Evolutionary conservation across 2,329 filamentous ascomycete species (phyloP), one percentile per base, ranked within the genome.

Genomic region (Diplodia intermedia): DNA sequence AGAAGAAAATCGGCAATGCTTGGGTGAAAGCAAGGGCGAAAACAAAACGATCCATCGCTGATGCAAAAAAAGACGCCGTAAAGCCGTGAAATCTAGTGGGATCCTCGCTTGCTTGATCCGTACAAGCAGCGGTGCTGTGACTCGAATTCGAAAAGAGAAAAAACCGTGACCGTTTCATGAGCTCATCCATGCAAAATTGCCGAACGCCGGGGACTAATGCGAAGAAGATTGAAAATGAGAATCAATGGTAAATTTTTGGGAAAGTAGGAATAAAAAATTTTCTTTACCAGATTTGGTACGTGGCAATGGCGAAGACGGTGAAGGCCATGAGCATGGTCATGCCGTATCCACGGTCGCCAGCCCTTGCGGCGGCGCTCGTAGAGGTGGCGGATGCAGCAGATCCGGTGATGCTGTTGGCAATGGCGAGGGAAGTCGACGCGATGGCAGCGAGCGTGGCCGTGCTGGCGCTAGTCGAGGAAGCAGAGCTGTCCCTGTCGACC

Each of bases 121-220:
- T 33, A 20, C 33, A 57, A 38, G 31, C 33, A 40, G 38, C n/a
- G 18, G 43, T 47, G 40, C 40, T n/a, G 40, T 47, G 43, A 9
- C 43, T 47, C 43, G 43, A 47, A n/a, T 18, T 8, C 23, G 18
- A 55, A 55, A 57, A 20, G 15, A 18, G 18, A 29, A 26, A 63
- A 36, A n/a, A 31, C 47, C 47, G 40, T 38, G 8, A 33, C 26
- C 43, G 18, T 63, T 50, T 52, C 60, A 63, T 63, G 43, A 52
- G 31, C 40, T 52, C 47, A 52, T 63, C 31, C 43, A 26, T 63
- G 60, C 29, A 36, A 33, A 15, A 40, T 33, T 63, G 60, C 60
- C 60, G 40, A 63, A 63, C 60, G 60, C 60, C 60, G 40, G 18
- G 60, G 60, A 63, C 60, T 52, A 63, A 63, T 63, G 60, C 60